Evolutionary conservation across 352 stramenopile genomes (phyloP), one percentile per base, ranked within the genome.

Genomic region (Globisporangium paroecandrum): DNA sequence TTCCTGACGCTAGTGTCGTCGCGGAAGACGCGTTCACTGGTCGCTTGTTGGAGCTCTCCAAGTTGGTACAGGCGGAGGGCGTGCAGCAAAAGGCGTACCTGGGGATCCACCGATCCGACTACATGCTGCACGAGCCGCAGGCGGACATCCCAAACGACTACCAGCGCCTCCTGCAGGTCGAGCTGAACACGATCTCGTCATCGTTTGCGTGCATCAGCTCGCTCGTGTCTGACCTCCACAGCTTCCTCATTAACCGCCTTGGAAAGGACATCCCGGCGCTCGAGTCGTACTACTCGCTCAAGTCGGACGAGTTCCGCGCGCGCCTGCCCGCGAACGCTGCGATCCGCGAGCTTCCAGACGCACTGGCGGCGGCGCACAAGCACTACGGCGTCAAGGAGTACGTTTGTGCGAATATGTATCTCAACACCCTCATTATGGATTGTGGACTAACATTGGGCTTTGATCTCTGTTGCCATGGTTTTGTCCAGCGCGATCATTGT

Each of bases 151-250:
- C 69, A 0, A 64, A 69, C 20, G 76, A 89, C 68, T 61, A 72
- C 38, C 82, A 91, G 71, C 95, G 95, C 46, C 66, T 94, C 64
- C 56, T 89, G 75, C 92, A 99, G 71, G 97, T 99, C 27, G 97
- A 99, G 76, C 81, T 99, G 58, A 99, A 99, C 78, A 99, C 97
- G 34, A 99, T 99, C 71, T 91, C 97, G 57, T 97, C 93, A 7
- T 98, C 94, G 3, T 99, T 99, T 77, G 97, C 78, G n/a, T 96
- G 92, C 64, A 89, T 99, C 64, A 97, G 94, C 32, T 93, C 89
- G 12, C 84, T 94, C 57, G 91, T 98, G 51, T 96, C 95, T 34
- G 72, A 85, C 29, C 78, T 99, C 77, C 97, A 99, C 79, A 72
- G 77, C 63, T 93, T 84, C 71, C 65, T 94, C 24, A 57, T 91